phyloP scores from a whole-genome alignment of 495 filamentous ascomycete genomes.

The Penicillium coprophilum region DNA sequence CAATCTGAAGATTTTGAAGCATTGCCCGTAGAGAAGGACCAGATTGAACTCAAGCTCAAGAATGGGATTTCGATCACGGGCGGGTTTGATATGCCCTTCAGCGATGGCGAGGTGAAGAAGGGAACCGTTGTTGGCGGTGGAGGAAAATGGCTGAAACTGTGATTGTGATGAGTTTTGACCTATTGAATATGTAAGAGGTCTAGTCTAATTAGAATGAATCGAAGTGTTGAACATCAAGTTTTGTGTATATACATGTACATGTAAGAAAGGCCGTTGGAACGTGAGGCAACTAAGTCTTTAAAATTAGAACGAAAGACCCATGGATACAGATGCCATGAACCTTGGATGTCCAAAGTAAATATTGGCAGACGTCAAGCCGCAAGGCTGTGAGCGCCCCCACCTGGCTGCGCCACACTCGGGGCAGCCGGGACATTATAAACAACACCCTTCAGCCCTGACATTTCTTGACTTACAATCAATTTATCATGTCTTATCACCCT shows the following conservation, averaged over 20 bases:
- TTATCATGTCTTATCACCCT: constrained; percentile 33
- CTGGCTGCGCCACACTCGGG: constrained; percentile 11
- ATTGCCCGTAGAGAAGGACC: constrained; percentile 10
- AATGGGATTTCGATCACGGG: constrained; percentile 12
- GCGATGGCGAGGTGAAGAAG: constrained; percentile 10
- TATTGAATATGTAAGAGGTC: not conserved
- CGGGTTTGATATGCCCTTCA: constrained; percentile 13
- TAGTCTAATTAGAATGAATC: not conserved
- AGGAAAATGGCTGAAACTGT: constrained; percentile 12
- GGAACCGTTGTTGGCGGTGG: constrained; percentile 1
- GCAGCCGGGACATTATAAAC: constrained; percentile 5
- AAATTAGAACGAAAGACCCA: not conserved
- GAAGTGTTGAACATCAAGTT: not conserved
- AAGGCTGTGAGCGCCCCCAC: constrained; percentile 13
- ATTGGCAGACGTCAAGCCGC: constrained; percentile 8
- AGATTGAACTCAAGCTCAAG: constrained; percentile 7
- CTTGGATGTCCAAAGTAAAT: not conserved
- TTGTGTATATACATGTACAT: not conserved
- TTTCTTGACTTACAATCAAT: not conserved
- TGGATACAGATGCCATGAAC: not conserved
- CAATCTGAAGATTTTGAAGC: constrained; percentile 7
- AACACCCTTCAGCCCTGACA: not conserved
- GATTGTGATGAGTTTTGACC: not conserved
- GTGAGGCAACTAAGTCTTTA: not conserved
- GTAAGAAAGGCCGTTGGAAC: not conserved